These are phyloP conservation scores for Nicotiana attenuata DNA, from an alignment of 257 asterid species.

Conservation along the genomic window DNA sequence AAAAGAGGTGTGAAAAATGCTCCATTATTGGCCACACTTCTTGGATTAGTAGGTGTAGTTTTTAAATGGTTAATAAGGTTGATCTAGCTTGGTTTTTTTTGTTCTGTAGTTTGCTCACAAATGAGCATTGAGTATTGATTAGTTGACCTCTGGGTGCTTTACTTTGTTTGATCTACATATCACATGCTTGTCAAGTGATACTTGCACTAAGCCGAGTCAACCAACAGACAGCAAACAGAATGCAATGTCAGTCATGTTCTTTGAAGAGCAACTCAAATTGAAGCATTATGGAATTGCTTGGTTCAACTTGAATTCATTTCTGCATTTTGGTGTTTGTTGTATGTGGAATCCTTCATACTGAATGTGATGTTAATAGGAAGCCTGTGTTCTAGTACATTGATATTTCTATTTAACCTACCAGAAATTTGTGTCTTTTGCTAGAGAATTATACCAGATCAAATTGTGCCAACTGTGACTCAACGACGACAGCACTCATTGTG, in stretches of 20 bases:
- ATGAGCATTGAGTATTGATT: background rate
- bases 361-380: background rate
- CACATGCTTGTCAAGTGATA: background rate
- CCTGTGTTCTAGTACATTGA: background rate
- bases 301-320: background rate
- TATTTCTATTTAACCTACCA: background rate
- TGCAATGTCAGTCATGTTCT: background rate
- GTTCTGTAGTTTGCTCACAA: background rate
- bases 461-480: background rate
- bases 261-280: background rate
- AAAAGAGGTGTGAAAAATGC: background rate
- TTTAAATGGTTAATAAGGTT: background rate
- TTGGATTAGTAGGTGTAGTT: background rate
- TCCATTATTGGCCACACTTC: too few species aligned
- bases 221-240: background rate
- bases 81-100: background rate
- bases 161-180: background rate
- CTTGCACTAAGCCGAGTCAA: background rate
- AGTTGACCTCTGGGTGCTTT: background rate
- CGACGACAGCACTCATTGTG: background rate
- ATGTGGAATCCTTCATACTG: background rate
- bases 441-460: background rate
- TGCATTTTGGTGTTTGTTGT: background rate
- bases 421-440: background rate
- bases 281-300: background rate